Base-by-base conservation (phyloP, 208 protist species). In the Plasmodiophora brassicae region DNA sequence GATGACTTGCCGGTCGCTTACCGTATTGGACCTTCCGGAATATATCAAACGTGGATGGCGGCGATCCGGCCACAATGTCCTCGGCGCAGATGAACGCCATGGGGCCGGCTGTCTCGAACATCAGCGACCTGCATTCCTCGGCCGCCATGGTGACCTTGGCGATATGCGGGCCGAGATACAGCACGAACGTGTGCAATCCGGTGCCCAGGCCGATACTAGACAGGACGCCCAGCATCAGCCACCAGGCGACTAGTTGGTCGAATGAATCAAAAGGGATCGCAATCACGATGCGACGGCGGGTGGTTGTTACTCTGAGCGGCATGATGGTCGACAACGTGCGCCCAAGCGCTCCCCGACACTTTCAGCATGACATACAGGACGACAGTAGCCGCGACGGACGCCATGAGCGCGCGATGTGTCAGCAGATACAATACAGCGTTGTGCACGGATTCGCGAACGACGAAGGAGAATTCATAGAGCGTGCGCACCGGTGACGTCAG, bases 91-190 rank as follows among this genome's bases (percentile, higher is more conserved):
- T 32, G 65, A 78, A 78, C 5, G 65, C 65, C 20, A 5, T 5
- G 10, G 65, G 65, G n/a, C 65, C 65, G 14, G 65, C 41, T 38
- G 84, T 86, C 28, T 5, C 28, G 84, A 86, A 86, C 28, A 44
- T n/a, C 10, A 86, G 28, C 10, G 5, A 32, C 10, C 50, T 25
- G 50, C 84, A 86, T 28, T 53, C 84, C n/a, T 65, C 84, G 25
- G 84, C 45, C 28, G 50, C 46, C 46, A 86, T 71, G 14, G 46
- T 71, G 14, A 86, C 84, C n/a, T 86, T 65, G 45, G 46, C 84
- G n/a, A 86, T 86, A 86, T 86, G 44, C 14, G 84, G 84, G 43
- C 45, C 45, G 1, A 86, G 50, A 86, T 71, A 86, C 50, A 86
- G 5, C 10, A 86, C 50, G 45, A 53, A 53, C 25, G 84, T 71